phyloP scores from a whole-genome alignment of 305 asterid species.

The Fraxinus ornus region DNA sequence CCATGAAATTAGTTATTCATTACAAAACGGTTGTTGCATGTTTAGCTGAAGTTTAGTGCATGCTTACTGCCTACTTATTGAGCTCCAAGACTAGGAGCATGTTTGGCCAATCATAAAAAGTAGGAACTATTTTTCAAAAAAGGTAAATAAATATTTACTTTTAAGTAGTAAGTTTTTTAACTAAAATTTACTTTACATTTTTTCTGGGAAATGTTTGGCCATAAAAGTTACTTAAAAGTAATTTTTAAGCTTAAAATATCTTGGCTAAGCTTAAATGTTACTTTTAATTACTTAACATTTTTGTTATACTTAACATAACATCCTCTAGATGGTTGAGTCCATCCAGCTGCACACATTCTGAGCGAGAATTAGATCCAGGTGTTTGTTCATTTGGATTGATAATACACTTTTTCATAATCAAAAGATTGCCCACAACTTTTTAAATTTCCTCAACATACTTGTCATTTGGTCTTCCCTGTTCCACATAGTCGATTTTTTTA shows the following conservation, averaged over 20 bases:
- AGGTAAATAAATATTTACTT: not conserved
- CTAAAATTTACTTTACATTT: not conserved
- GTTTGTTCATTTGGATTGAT: not conserved
- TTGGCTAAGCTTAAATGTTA: not conserved
- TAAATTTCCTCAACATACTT: not conserved
- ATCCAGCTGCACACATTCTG: conserved; percentile 4
- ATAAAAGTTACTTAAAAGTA: not conserved
- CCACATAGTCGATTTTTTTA: not conserved
- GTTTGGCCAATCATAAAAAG: not conserved
- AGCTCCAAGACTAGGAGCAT: not conserved
- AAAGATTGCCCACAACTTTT: not conserved
- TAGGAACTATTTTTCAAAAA: not conserved
- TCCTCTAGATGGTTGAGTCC: not conserved
- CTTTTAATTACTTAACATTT: not conserved
- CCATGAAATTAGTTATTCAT: not conserved
- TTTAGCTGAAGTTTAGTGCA: not conserved
- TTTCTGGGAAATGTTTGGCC: not conserved
- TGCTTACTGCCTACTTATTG: not conserved
- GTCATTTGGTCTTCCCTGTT: not conserved
- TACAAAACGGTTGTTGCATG: not conserved
- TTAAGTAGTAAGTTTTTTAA: not conserved
- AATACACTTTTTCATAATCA: not conserved
- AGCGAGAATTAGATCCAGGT: not conserved
- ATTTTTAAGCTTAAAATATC: not conserved
- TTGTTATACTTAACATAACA: not conserved